Conservation (phyloP, 495 filamentous ascomycete genomes). For the Baudoinia panamericana region DNA sequence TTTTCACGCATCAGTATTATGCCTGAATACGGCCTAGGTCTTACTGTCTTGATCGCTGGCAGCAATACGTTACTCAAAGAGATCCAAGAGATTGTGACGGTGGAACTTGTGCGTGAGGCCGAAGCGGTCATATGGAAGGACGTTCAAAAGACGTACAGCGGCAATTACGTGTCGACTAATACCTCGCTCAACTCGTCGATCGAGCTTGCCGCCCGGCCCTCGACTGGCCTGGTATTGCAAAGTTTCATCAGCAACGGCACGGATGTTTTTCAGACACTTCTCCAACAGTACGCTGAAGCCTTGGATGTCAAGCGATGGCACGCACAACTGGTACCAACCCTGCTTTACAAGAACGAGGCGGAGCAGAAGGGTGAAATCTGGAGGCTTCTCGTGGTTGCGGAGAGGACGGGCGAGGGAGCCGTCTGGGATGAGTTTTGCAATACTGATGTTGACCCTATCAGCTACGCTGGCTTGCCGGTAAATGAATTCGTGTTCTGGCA, state of each 20-base stretch:
- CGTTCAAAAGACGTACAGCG: constrained; percentile 19
- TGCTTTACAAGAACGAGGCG: constrained; percentile 23
- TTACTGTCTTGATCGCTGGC: constrained; percentile 25
- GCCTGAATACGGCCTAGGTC: constrained; percentile 28
- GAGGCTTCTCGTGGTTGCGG: constrained; percentile 11
- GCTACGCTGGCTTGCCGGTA: constrained; percentile 24
- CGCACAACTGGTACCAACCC: constrained; percentile 23
- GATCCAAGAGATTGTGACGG: constrained; percentile 20
- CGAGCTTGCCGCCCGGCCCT: constrained; percentile 16
- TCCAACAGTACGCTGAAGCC: not conserved
- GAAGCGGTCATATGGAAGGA: constrained; percentile 20
- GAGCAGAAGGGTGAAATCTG: constrained; percentile 23
- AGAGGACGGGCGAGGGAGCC: not conserved
- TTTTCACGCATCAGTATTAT: constrained; percentile 20
- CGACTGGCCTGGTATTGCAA: constrained; percentile 21
- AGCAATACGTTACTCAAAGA: constrained; percentile 7
- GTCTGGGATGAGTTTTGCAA: constrained; percentile 27
- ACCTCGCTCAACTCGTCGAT: constrained; percentile 23
- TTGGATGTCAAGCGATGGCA: constrained; percentile 5
- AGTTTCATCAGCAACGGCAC: constrained; percentile 24
- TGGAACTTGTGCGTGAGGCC: constrained; percentile 21
- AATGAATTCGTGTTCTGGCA: constrained; percentile 28
- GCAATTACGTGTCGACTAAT: constrained; percentile 16
- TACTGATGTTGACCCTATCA: constrained; percentile 19
- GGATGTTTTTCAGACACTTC: constrained; percentile 15